These are phyloP conservation scores for Saccharomycopsis hybrid DNA, from an alignment of 1,139 yeast species.

Conservation along the genomic window DNA sequence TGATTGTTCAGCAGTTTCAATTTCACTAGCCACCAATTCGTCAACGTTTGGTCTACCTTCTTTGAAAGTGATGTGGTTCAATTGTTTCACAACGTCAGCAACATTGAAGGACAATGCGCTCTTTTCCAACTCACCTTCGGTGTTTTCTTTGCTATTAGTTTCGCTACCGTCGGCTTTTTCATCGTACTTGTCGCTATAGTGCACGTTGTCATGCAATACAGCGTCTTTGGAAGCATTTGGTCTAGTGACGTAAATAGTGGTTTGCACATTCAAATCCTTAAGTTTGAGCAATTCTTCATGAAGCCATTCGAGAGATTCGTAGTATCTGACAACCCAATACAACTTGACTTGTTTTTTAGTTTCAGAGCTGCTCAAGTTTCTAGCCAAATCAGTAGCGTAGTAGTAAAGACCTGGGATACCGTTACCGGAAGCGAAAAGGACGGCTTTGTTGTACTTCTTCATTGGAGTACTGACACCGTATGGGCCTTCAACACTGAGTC, in stretches of 20 bases:
- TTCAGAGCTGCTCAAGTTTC: slow-evolving; percentile 13
- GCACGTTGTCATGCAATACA: background rate
- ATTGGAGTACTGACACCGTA: slow-evolving; percentile 40
- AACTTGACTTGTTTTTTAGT: slow-evolving; percentile 14
- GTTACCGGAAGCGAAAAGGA: slow-evolving; percentile 64
- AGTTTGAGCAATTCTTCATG: slow-evolving; percentile 36
- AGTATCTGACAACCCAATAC: slow-evolving; percentile 33
- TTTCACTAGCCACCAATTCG: slow-evolving; percentile 33
- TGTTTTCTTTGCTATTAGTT: background rate
- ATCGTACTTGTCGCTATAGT: background rate
- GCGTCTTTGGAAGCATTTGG: background rate
- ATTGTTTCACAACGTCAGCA: background rate
- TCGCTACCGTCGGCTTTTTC: background rate
- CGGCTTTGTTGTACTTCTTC: slow-evolving; percentile 45
- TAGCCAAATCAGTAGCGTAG: slow-evolving; percentile 29
- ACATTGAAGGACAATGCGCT: background rate
- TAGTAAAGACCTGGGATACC: slow-evolving; percentile 59
- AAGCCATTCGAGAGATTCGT: slow-evolving; percentile 44
- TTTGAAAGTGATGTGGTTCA: slow-evolving; percentile 24
- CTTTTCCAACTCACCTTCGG: background rate
- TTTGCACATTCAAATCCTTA: background rate
- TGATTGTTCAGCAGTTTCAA: slow-evolving; percentile 35
- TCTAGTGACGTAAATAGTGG: slow-evolving; percentile 1
- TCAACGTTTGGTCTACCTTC: slow-evolving; percentile 42
- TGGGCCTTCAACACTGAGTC: slow-evolving; percentile 32